Evolutionary conservation across 257 asterid species (phyloP).

Genomic region (Solanum pimpinellifolium): DNA sequence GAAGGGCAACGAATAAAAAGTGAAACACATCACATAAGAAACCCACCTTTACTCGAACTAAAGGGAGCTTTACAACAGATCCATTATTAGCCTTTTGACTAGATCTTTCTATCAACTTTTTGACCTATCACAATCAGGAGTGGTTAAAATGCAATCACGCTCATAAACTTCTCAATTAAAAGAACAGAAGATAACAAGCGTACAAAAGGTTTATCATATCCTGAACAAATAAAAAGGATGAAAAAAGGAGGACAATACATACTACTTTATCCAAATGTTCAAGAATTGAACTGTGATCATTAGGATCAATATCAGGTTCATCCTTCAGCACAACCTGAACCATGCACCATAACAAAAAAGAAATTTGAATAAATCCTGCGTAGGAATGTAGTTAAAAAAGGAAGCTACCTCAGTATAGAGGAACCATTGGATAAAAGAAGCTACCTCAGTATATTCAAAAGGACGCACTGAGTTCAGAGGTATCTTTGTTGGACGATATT

Average conservation of each 20-base stretch:
- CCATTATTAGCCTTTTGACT: constrained; percentile 38
- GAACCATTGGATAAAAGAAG: constrained; percentile 1
- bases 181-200: neutral
- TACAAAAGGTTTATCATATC: neutral
- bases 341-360: constrained; percentile 11
- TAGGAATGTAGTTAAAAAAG: constrained; percentile 4
- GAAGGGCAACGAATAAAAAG: neutral
- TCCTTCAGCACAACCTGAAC: constrained; percentile 84
- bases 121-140: constrained; percentile 42
- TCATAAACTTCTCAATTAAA: neutral
- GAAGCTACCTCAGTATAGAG: constrained; percentile 63
- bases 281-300: constrained; percentile 85
- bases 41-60: constrained; percentile 76
- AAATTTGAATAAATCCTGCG: neutral
- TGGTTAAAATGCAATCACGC: neutral
- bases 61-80: constrained; percentile 73
- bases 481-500: constrained; percentile 92
- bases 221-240: constrained; percentile 2
- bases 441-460: constrained; percentile 89
- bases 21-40: constrained; percentile 1
- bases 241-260: constrained; percentile 7
- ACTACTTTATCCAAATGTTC: constrained; percentile 96
- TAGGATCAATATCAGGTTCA: constrained; percentile 78
- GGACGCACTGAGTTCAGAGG: constrained; percentile 92
- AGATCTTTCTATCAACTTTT: constrained; percentile 65